Conservation (phyloP, 1,284 basidiomycete species). For the Trichosporon coremiiforme region DNA sequence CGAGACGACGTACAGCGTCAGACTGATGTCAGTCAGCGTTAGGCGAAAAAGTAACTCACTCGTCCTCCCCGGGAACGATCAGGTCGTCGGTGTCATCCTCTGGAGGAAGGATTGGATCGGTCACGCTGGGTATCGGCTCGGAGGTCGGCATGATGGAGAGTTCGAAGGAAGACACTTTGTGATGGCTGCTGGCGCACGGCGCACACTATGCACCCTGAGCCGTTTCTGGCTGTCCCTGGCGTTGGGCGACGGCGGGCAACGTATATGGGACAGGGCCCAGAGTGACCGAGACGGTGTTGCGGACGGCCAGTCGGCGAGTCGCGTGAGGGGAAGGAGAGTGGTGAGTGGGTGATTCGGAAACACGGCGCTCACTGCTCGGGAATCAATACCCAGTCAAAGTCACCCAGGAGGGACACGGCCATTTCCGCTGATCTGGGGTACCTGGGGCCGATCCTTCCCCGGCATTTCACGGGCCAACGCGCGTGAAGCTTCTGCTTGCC, state of each 20-base stretch:
- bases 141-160: conserved; percentile 1
- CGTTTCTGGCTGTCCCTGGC: background rate
- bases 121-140: background rate
- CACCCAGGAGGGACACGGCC: background rate
- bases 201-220: conserved; percentile 1
- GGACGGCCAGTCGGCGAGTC: background rate
- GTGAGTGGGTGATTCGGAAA: background rate
- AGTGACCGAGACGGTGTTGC: background rate
- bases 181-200: background rate
- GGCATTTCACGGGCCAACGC: background rate
- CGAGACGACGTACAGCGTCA: conserved; percentile 45
- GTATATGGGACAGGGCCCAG: background rate
- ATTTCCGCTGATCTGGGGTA: background rate
- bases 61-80: conserved; percentile 38
- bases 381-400: no score
- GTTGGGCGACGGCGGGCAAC: background rate
- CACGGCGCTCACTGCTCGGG: conserved; percentile 1
- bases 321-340: no score
- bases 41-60: conserved; percentile 22
- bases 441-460: background rate
- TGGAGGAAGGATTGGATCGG: background rate
- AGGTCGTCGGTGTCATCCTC: conserved; percentile 19
- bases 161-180: background rate
- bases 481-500: background rate
- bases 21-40: conserved; percentile 24